Conservation (phyloP, 2,329 filamentous ascomycete genomes). For the Nothopassalora personata region DNA sequence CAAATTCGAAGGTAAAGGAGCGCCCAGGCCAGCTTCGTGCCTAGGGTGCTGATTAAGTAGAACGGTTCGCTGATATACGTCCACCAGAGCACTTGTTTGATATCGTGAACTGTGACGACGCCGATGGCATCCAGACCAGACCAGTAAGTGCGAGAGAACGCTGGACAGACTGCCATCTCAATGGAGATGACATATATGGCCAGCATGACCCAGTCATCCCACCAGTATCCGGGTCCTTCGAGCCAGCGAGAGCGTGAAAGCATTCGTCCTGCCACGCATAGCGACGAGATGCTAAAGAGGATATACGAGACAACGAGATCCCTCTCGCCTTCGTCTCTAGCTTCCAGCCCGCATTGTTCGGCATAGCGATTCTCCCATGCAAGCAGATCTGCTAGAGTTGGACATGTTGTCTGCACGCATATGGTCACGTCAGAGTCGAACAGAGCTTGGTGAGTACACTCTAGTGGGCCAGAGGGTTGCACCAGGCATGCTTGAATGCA, state of each 20-base stretch:
- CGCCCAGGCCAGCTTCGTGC: constrained; percentile 10
- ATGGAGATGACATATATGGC: constrained; percentile 2
- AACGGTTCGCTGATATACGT: constrained; percentile 12
- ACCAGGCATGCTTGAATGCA: background rate
- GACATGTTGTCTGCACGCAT: constrained; percentile 8
- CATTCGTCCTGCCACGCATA: constrained; percentile 5
- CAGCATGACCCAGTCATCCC: constrained; percentile 10
- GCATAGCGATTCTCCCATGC: constrained; percentile 14
- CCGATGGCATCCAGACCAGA: constrained; percentile 8
- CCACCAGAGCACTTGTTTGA: background rate
- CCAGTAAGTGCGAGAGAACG: background rate
- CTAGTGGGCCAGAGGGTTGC: background rate
- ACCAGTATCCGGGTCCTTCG: constrained; percentile 14
- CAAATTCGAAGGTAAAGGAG: constrained; percentile 14
- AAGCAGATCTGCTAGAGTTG: constrained; percentile 7
- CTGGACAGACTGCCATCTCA: constrained; percentile 5
- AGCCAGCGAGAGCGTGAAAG: constrained; percentile 6
- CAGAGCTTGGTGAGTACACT: constrained; percentile 6
- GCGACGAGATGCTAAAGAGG: constrained; percentile 3
- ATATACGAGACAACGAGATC: constrained; percentile 4
- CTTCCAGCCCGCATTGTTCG: constrained; percentile 2
- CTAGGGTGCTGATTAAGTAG: constrained; percentile 10
- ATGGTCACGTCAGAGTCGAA: constrained; percentile 9
- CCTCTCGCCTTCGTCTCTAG: constrained; percentile 1
- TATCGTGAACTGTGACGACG: background rate